Percentiles rank a stretch among this genome's conserved stretches.
Evolutionary conservation across 768 basidiomycete species (phyloP).

Genomic region (Leccinum sublutescens): DNA sequence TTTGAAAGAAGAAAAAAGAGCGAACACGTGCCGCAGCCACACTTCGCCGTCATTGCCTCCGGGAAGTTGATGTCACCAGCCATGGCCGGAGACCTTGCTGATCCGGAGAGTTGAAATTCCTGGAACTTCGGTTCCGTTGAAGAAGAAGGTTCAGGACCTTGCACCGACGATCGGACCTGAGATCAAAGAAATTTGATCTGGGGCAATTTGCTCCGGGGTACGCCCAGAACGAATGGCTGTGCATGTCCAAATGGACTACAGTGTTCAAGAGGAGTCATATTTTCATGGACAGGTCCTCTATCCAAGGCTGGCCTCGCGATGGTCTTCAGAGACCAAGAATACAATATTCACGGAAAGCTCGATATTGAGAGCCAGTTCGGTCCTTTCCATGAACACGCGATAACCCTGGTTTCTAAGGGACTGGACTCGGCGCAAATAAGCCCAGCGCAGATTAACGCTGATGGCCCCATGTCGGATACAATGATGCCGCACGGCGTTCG

Average conservation of each 20-base stretch:
- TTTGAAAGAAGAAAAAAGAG: constrained; percentile 41
- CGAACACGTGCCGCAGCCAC: constrained; percentile 43
- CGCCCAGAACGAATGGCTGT: constrained; percentile 75
- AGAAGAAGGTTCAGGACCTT: constrained; percentile 58
- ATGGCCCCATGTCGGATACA: constrained; percentile 55
- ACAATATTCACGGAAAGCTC: constrained; percentile 66
- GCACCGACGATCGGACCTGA: constrained; percentile 78
- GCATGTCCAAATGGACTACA: constrained; percentile 22
- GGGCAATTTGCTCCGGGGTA: constrained; percentile 53
- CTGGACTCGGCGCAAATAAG: constrained; percentile 46
- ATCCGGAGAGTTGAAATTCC: constrained; percentile 59
- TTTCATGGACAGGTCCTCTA: constrained; percentile 38
- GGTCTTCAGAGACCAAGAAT: constrained; percentile 78
- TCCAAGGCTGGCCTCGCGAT: background rate
- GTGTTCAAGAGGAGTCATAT: constrained; percentile 59
- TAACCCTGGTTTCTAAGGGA: constrained; percentile 68
- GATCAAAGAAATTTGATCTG: constrained; percentile 66
- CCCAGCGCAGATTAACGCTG: constrained; percentile 1
- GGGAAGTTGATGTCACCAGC: constrained; percentile 57
- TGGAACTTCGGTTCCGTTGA: constrained; percentile 56
- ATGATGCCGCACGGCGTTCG: constrained; percentile 60
- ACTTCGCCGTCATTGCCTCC: constrained; percentile 57
- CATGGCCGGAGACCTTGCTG: constrained; percentile 58
- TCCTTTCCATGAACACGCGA: constrained; percentile 80
- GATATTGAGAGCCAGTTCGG: constrained; percentile 72